Conservation (phyloP, 2,329 filamentous ascomycete genomes). For the Pseudogymnoascus sp. region DNA sequence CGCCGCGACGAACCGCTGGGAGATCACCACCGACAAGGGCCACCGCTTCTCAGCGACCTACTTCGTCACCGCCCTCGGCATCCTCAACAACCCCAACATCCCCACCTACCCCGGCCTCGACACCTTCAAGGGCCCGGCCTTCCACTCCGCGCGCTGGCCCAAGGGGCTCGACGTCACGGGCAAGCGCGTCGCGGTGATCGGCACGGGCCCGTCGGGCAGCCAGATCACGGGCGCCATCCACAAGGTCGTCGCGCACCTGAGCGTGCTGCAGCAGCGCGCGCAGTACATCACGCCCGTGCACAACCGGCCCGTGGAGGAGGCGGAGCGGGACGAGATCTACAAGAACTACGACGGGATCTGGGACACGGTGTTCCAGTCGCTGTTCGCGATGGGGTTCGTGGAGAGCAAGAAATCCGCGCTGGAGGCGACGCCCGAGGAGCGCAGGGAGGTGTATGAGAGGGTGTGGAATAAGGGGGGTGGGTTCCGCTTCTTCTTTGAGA, state of each 20-base stretch:
- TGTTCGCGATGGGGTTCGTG: constrained; percentile 28
- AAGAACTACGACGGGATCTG: constrained; percentile 1
- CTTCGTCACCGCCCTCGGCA: constrained; percentile 16
- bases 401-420: constrained; percentile 21
- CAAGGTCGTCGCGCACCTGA: constrained; percentile 31
- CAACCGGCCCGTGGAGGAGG: constrained; percentile 9
- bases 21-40: constrained; percentile 14
- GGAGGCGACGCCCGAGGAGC: constrained; percentile 10
- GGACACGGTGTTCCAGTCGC: constrained; percentile 15
- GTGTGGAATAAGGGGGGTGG: constrained; percentile 12
- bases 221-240: constrained; percentile 36
- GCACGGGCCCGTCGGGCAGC: constrained; percentile 46
- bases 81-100: constrained; percentile 15
- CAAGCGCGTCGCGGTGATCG: constrained; percentile 48
- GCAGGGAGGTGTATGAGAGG: neutral
- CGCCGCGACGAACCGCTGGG: constrained; percentile 10
- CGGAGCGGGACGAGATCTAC: constrained; percentile 17
- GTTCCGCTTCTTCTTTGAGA: constrained; percentile 26
- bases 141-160: constrained; percentile 49
- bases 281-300: constrained; percentile 25
- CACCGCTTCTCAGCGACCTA: constrained; percentile 11
- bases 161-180: constrained; percentile 39
- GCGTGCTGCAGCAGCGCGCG: constrained; percentile 28
- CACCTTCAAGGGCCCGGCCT: constrained; percentile 38
- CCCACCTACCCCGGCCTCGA: constrained; percentile 35